phyloP scores from a whole-genome alignment of 2,329 filamentous ascomycete genomes.

The Penicillium sp. region DNA sequence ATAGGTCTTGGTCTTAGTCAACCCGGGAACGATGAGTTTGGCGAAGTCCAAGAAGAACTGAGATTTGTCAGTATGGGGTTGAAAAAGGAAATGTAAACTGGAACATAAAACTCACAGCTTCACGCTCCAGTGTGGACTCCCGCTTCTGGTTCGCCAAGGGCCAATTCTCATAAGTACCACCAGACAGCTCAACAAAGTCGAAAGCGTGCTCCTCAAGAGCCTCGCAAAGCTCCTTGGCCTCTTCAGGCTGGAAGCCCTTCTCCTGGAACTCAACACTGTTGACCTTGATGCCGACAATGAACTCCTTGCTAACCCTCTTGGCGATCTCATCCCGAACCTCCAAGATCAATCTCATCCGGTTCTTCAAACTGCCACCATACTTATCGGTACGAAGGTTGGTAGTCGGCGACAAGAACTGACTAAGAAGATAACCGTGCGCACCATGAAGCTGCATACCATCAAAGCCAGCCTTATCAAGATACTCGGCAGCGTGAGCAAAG shows the following conservation, averaged over 20 bases:
- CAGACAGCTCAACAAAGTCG: slow-evolving; percentile 57
- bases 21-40: slow-evolving; percentile 49
- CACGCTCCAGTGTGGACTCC: slow-evolving; percentile 56
- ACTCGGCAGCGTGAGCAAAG: slow-evolving; percentile 51
- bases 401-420: slow-evolving; percentile 54
- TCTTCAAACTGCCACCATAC: slow-evolving; percentile 66
- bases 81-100: background rate
- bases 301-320: slow-evolving; percentile 32
- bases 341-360: slow-evolving; percentile 59
- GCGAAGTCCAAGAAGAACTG: slow-evolving; percentile 61
- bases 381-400: slow-evolving; percentile 60
- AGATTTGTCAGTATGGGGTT: background rate
- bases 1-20: slow-evolving; percentile 46
- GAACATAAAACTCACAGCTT: slow-evolving; percentile 34
- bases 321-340: slow-evolving; percentile 46
- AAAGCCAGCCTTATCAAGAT: background rate
- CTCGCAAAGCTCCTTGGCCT: slow-evolving; percentile 30
- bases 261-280: background rate
- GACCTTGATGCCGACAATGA: slow-evolving; percentile 37
- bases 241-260: background rate
- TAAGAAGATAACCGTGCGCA: slow-evolving; percentile 52
- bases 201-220: slow-evolving; percentile 33
- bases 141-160: slow-evolving; percentile 49
- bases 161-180: slow-evolving; percentile 57
- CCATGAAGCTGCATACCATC: background rate